Conservation (phyloP, 139 green algal species). For the Picochlorum sp. region DNA sequence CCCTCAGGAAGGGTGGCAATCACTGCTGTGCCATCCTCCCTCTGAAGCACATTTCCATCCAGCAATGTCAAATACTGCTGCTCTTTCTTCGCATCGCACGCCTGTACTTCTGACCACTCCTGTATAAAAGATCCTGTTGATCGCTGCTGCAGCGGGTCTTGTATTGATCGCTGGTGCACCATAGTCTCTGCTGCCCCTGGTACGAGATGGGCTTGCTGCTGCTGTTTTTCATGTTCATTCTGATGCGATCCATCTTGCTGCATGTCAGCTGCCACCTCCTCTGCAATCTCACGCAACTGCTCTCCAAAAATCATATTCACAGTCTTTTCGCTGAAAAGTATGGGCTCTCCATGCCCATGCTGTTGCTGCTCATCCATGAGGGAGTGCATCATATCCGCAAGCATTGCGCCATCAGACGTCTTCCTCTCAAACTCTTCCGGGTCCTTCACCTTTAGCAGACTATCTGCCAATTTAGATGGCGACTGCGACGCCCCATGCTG, state of each 20-base stretch:
- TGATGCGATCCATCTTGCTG: not conserved
- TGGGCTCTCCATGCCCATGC: not conserved
- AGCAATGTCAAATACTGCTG: slow-evolving; percentile 14
- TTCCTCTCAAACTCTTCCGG: not conserved
- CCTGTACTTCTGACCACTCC: not conserved
- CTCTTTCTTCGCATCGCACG: not conserved
- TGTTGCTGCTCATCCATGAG: not conserved
- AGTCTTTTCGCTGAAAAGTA: slow-evolving; percentile 10
- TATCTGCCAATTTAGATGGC: too few relatives aligned
- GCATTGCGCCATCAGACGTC: slow-evolving; percentile 8
- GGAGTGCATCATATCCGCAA: not conserved
- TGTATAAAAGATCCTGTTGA: not conserved
- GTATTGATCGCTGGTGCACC: too few relatives aligned
- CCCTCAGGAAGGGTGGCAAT: slow-evolving; percentile 6
- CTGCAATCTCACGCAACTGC: slow-evolving; percentile 5
- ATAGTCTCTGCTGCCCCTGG: too few relatives aligned
- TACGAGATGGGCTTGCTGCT: too few relatives aligned
- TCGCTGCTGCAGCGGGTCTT: too few relatives aligned
- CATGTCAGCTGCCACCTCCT: not conserved
- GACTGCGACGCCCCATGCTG: too few relatives aligned
- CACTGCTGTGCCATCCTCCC: slow-evolving; percentile 5
- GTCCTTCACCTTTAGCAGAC: too few relatives aligned
- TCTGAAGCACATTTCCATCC: slow-evolving; percentile 8
- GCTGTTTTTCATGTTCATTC: too few relatives aligned
- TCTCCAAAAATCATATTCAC: slow-evolving; percentile 15